Base-by-base conservation (phyloP, 352 stramenopile species). In the Plasmopara muralis region DNA sequence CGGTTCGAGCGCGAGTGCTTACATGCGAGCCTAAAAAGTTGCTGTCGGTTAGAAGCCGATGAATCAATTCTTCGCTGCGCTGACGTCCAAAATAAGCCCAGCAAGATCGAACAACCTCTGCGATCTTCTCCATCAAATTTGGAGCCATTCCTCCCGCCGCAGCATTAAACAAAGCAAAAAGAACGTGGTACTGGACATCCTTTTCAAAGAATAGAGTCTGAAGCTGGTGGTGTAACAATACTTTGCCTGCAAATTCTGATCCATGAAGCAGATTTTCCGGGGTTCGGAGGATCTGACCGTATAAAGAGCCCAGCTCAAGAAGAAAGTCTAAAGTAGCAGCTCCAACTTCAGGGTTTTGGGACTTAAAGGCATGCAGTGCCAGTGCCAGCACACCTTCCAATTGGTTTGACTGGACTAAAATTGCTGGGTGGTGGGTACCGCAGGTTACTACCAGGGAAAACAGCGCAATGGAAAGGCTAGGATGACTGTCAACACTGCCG, bases 201-300 rank as follows among this genome's bases (percentile, higher is more conserved):
- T 86, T 85, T 37, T 87, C 77, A 48, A 89, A 87, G 57, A 89
- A 84, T n/a, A 90, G 53, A 16, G 68, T 74, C 30, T 75, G 75
- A 57, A 90, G 83, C 40, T 83, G 55, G 33, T 87, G 50, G 55
- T 83, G 62, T 16, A 90, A 64, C 43, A 72, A 55, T 12, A 87
- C 43, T 20, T 85, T 85, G 25, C 71, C 72, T 29, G 76, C 58
- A 14, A 77, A 69, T 40, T 85, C 77, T 8, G 62, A 43, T 0
- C 57, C 68, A 9, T 78, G 59, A 7, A 87, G 60, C 40, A 86
- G 49, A 12, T 71, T 58, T 4, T 60, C 34, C 6, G 80, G 80
- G 7, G 65, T 86, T n/a, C 77, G 72, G 56, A 85, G 58, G 37
- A 88, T 76, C 53, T 87, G 72, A 14, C 78, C 78, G 49, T 87